phyloP scores from a whole-genome alignment of 148 eudicot species.

The Nepenthes gracilis region DNA sequence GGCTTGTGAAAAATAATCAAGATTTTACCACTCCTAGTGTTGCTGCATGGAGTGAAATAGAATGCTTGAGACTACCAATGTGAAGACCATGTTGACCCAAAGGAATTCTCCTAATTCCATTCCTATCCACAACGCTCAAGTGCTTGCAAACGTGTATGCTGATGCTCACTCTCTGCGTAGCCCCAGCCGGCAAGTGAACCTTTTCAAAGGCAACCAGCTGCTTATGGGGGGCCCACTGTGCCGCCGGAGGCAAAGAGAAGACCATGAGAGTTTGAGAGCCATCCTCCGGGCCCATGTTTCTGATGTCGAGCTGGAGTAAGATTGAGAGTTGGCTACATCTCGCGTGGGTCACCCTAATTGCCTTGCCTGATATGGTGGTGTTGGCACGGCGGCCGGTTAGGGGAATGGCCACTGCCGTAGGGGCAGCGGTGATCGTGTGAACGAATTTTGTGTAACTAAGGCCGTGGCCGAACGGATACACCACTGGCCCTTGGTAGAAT shows the following conservation, averaged over 20 bases:
- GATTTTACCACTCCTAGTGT: conserved; percentile 35
- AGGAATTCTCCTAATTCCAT: conserved; percentile 64
- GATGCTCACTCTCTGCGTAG: conserved; percentile 29
- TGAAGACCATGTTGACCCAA: conserved; percentile 66
- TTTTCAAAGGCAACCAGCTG: conserved; percentile 71
- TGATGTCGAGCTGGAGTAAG: conserved; percentile 38
- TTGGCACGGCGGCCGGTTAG: conserved; percentile 49
- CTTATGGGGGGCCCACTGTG: conserved; percentile 59
- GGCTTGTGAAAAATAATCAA: not conserved
- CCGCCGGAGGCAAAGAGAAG: conserved; percentile 50
- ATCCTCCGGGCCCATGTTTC: conserved; percentile 48
- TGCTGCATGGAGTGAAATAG: conserved; percentile 43
- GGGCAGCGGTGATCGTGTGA: conserved; percentile 44
- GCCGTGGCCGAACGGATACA: conserved; percentile 86
- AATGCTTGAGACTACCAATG: conserved; percentile 51
- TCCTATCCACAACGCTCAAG: conserved; percentile 62
- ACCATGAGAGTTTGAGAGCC: conserved; percentile 75
- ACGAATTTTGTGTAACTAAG: conserved; percentile 62
- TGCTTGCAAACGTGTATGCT: conserved; percentile 69
- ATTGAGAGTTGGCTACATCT: conserved; percentile 48
- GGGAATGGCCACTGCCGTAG: conserved; percentile 36
- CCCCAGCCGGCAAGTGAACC: conserved; percentile 45
- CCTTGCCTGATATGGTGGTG: conserved; percentile 12
- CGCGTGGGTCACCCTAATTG: conserved; percentile 58
- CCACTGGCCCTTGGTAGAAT: conserved; percentile 70